Conservation (phyloP, 2,329 filamentous ascomycete genomes). For the Remersonia thermophila region DNA sequence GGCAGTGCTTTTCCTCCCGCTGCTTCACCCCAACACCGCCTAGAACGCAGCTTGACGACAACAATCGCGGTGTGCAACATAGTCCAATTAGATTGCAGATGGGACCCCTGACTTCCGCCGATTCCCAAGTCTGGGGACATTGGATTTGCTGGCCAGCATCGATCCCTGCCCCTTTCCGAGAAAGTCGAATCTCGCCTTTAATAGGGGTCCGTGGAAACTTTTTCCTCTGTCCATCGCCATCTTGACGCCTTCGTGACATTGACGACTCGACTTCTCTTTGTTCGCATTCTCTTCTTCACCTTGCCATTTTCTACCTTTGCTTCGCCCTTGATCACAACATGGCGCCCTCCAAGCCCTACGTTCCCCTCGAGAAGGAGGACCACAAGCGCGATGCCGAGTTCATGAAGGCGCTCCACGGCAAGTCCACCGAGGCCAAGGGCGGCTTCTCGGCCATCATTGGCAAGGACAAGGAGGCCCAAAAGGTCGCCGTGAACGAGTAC, state of each 20-base stretch:
- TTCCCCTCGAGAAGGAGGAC: constrained; percentile 64
- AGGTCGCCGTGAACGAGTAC: constrained; percentile 63
- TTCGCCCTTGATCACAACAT: constrained; percentile 8
- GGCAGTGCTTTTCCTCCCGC: too few relatives aligned
- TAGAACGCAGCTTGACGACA: too few relatives aligned
- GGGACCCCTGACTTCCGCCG: too few relatives aligned
- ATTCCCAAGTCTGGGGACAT: constrained; percentile 3
- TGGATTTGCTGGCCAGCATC: background rate
- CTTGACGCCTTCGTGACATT: background rate
- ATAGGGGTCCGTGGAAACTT: constrained; percentile 13
- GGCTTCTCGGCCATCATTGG: constrained; percentile 73
- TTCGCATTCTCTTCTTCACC: background rate
- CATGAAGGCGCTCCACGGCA: constrained; percentile 76
- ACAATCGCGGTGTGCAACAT: too few relatives aligned
- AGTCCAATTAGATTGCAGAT: background rate
- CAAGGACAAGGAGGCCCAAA: constrained; percentile 53
- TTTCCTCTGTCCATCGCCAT: constrained; percentile 2
- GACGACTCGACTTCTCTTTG: constrained; percentile 2
- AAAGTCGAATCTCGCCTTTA: constrained; percentile 4
- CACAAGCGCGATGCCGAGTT: constrained; percentile 78
- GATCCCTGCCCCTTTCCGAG: constrained; percentile 2
- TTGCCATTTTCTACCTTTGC: background rate
- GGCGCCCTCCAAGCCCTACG: constrained; percentile 10
- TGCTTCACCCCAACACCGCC: too few relatives aligned
- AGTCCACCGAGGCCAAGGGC: constrained; percentile 54